phyloP scores from a whole-genome alignment of 345 rosid species.

The Laguncularia racemosa region DNA sequence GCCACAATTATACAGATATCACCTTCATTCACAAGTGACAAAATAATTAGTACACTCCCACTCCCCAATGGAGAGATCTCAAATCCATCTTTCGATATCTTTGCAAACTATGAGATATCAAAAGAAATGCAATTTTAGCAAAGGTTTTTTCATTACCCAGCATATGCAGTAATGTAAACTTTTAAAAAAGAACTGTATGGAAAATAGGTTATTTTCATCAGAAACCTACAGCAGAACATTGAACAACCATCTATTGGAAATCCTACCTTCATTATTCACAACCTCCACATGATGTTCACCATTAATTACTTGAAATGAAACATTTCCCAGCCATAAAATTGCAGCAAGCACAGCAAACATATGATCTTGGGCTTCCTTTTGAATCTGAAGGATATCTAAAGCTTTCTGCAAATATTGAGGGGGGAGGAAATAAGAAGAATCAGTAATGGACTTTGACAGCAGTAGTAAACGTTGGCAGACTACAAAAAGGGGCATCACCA shows the following conservation, averaged over 20 bases:
- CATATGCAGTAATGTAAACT: background rate
- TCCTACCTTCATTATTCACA: slow-evolving; percentile 67
- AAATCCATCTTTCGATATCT: no score
- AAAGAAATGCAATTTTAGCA: no score
- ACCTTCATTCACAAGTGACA: no score
- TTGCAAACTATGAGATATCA: no score
- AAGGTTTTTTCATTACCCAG: no score
- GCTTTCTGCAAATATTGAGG: slow-evolving; percentile 53
- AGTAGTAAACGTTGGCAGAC: slow-evolving; percentile 1
- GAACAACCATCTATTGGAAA: no score
- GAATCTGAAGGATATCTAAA: slow-evolving; percentile 57
- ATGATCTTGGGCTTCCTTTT: slow-evolving; percentile 68
- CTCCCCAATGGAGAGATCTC: no score
- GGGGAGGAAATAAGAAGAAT: slow-evolving; percentile 6
- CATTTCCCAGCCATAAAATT: slow-evolving; percentile 85
- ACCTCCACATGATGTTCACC: slow-evolving; percentile 83
- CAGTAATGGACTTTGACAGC: background rate
- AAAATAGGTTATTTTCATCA: background rate
- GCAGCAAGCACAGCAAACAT: slow-evolving; percentile 80
- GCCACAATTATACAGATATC: no score
- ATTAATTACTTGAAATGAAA: slow-evolving; percentile 65
- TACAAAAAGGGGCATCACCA: slow-evolving; percentile 6
- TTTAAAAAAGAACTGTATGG: background rate
- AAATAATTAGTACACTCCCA: no score
- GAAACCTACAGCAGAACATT: no score